Evolutionary conservation across 2,329 filamentous ascomycete genomes (phyloP), one percentile per base, ranked within the genome.

Genomic region (Orbilia javanica): DNA sequence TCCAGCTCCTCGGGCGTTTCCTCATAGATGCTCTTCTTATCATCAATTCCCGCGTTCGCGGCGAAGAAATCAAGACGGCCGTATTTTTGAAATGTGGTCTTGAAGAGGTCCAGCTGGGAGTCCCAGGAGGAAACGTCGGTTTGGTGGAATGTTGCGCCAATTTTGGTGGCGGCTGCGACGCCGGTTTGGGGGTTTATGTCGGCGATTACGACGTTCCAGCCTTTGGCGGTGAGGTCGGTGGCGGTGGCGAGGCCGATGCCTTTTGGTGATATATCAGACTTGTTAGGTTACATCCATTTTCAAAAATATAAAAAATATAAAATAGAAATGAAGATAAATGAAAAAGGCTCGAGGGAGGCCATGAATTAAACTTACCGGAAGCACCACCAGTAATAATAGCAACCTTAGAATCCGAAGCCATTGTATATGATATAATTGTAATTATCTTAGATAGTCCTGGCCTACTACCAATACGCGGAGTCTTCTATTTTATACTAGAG

Each of bases 301-400:
- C 31, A 34, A 34, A 18, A 18, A 1, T 44, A 7, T 44, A 39
- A 15, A 4, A 36, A 36, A 36, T 2, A 4, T 10, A 7, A 11
- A 36, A 7, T 36, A 7, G 34, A 10, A n/a, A n/a, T n/a, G 34
- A 11, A 36, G 34, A 39, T 15, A 2, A 13, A 15, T 15, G 36
- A 13, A 39, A 15, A 39, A 4, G 4, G n/a, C n/a, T 15, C n/a
- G 36, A 11, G n/a, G 42, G 15, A 18, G n/a, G n/a, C n/a, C n/a
- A n/a, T n/a, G n/a, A n/a, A n/a, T n/a, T n/a, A n/a, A 44, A 18
- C 55, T 60, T 48, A 71, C 86, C 86, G 65, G 84, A 85, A 53
- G 83, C 84, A 20, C 83, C 85, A 20, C 85, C 86, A 18, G 85
- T 87, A 20, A 86, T 82, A n/a, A 87, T 83, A 5, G 84, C 85